A percentile compares a stretch with the other conserved stretches of the same genome.
phyloP scores from a whole-genome alignment of 1,139 yeast genomes.

The Blastobotrys raffinosifermentans region DNA sequence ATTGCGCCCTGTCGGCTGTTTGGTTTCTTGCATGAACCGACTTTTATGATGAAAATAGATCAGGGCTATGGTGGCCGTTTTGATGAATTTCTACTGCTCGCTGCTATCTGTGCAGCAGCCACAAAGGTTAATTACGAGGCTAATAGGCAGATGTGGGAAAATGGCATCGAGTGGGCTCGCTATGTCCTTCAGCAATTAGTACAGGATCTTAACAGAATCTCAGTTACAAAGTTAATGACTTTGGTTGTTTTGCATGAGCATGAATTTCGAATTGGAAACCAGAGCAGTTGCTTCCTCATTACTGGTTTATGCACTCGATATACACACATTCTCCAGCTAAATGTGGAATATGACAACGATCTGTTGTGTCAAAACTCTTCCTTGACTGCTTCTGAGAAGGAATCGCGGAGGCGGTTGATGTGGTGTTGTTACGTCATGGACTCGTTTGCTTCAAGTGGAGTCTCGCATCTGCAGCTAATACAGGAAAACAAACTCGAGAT shows the following conservation, averaged over 20 bases:
- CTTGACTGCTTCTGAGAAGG: conserved; percentile 5
- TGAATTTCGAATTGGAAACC: conserved; percentile 7
- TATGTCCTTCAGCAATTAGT: conserved; percentile 2
- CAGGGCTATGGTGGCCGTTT: neutral
- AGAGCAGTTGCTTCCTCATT: conserved; percentile 8
- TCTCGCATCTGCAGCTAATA: conserved; percentile 8
- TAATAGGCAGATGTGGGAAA: conserved; percentile 7
- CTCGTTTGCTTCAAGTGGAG: conserved; percentile 7
- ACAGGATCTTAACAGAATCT: conserved; percentile 3
- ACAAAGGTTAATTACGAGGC: conserved; percentile 6
- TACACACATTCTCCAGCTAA: conserved; percentile 10
- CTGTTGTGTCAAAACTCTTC: conserved; percentile 2
- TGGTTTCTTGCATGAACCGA: conserved; percentile 10
- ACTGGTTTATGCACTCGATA: conserved; percentile 7
- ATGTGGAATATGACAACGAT: conserved; percentile 9
- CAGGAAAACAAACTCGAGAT: conserved; percentile 4
- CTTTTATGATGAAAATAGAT: conserved; percentile 5
- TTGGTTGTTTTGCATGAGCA: conserved; percentile 10
- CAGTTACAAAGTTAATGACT: conserved; percentile 9
- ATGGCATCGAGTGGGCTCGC: conserved; percentile 8
- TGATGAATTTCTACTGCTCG: conserved; percentile 5
- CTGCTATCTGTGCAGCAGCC: conserved; percentile 8
- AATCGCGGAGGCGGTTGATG: conserved; percentile 10
- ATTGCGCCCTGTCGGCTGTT: conserved; percentile 5
- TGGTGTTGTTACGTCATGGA: conserved; percentile 11